Evolutionary conservation across 2,329 filamentous ascomycete species (phyloP).

Genomic region (Xylariales sp.): DNA sequence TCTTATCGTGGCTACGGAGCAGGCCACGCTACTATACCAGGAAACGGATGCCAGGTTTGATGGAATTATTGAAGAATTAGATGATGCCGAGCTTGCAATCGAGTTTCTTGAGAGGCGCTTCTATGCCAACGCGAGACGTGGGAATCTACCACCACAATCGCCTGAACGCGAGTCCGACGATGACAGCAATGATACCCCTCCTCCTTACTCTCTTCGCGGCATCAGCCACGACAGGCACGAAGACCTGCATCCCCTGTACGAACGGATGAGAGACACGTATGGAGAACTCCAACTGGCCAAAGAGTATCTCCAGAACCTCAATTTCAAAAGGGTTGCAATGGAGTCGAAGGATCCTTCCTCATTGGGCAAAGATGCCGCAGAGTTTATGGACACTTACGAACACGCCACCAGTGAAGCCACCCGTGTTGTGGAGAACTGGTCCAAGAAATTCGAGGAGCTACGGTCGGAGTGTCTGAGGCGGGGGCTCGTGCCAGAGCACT

Average conservation of each 20-base stretch:
- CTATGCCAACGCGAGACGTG: constrained; percentile 15
- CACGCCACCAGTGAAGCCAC: constrained; percentile 27
- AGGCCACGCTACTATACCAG: constrained; percentile 9
- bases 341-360: constrained; percentile 15
- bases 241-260: constrained; percentile 43
- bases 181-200: constrained; percentile 9
- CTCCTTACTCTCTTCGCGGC: constrained; percentile 18
- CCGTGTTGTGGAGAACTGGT: constrained; percentile 26
- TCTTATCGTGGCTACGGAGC: neutral
- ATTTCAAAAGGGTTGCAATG: constrained; percentile 28
- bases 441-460: constrained; percentile 28
- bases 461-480: constrained; percentile 34
- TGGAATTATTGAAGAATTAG: constrained; percentile 20
- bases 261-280: constrained; percentile 35
- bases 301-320: constrained; percentile 42
- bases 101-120: constrained; percentile 19
- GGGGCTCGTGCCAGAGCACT: constrained; percentile 33
- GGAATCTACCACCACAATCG: constrained; percentile 5
- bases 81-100: constrained; percentile 16
- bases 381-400: constrained; percentile 40
- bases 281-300: constrained; percentile 41
- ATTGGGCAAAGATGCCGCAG: constrained; percentile 28
- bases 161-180: constrained; percentile 9
- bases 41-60: constrained; percentile 22
- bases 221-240: constrained; percentile 27